Evolutionary conservation across 1,139 yeast species (phyloP), one percentile per base, ranked within the genome.

Genomic region (Diutina pseudorugosa): DNA sequence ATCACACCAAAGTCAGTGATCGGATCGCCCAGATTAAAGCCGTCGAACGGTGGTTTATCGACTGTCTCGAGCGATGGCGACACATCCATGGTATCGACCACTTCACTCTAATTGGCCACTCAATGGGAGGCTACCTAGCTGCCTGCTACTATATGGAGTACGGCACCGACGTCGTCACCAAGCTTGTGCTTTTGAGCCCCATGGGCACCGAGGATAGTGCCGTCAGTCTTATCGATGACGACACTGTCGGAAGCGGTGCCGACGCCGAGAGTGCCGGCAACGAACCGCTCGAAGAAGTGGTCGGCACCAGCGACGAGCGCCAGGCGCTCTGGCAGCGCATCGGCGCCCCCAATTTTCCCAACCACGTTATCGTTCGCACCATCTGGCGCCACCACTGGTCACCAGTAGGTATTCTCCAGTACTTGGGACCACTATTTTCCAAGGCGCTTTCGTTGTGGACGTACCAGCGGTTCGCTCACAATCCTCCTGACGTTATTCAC

Each of bases 161-260:
- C 56, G 59, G 53, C 1, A 47, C 55, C 4, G 55, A 55, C 1
- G 53, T 65, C 19, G 75, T 72, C 0, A 59, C 61, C 18, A 64
- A 68, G 36, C 64, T 72, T 40, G 62, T 71, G 18, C 57, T 66
- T 18, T 73, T 72, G 4, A 72, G 76, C 59, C 77, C 78, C 4
- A 69, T 73, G 76, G 78, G 78, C 3, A 72, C 78, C 0, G 78
- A 73, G 55, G 66, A 76, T 7, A 71, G 68, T 54, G 60, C 61
- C 44, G 56, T 57, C 16, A 72, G 76, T 58, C 65, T 73, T 55
- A 62, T 73, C 45, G 71, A 66, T 55, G 60, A 66, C 52, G 62
- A 62, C 48, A 60, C 62, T n/a, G n/a, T n/a, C n/a, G n/a, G n/a
- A n/a, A n/a, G n/a, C 51, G 63, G 62, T 52, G 73, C 70, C 36